Base-by-base conservation (phyloP, 164 flowering plant species). In the Paratinospora sagittata region DNA sequence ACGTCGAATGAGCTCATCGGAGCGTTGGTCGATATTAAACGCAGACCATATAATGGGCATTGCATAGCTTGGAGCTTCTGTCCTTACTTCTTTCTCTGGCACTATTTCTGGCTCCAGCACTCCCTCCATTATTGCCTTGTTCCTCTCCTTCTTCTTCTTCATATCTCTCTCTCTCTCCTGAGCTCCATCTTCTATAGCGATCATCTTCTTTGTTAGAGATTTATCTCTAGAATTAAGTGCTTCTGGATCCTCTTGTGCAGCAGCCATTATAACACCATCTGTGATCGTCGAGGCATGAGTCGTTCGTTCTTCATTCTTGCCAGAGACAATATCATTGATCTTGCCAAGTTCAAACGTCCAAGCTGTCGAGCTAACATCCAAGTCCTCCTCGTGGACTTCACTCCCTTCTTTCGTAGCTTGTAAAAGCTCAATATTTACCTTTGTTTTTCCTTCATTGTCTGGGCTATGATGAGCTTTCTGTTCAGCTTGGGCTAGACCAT, bases 11-110 rank as follows among this genome's bases (percentile, higher is more conserved):
- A 77, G 84, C 7, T 68, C 76, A 23, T 70, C 85, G 0, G 85
- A 72, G 73, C 74, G 77, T 47, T 84, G 81, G 45, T 86, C 78
- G 5, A 84, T 80, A 43, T 83, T 81, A 1, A 70, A 57, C 0
- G 27, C 55, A 21, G 73, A 69, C 27, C 70, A 24, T 13, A 45
- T 52, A n/a, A 68, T 75, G 11, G 73, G 72, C 68, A 61, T 65
- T 19, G 60, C 12, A 6, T 63, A 75, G 30, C 33, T 78, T 2
- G 72, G 65, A 27, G 47, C 61, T 41, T 27, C 64, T 16, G 6
- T 8, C 3, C 36, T 69, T 43, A 23, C 73, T 1, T 30, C 67
- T 62, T 41, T 41, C 33, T 41, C 57, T n/a, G 52, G 49, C 49
- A 43, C 34, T 23, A 37, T 45, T 49, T 16, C 67, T 9, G 17